A percentile compares a stretch with the other conserved stretches of the same genome.
phyloP scores from a whole-genome alignment of 2,329 filamentous ascomycete species.

The Aspergillus tubingensis region DNA sequence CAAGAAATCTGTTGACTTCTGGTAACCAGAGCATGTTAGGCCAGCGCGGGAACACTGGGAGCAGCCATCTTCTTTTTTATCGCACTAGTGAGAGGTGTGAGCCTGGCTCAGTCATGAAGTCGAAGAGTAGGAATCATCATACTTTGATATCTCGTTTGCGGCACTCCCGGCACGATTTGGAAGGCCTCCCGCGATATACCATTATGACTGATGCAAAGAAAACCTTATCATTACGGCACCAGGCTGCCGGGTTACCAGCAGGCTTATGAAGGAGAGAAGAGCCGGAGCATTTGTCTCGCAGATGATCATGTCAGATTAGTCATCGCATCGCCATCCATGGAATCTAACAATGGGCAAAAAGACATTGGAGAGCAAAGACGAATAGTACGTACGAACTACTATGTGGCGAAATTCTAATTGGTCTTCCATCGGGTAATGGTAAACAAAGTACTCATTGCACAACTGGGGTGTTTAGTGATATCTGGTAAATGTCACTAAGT shows the following conservation, averaged over 20 bases:
- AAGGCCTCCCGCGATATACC: constrained; percentile 11
- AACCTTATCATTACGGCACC: no score
- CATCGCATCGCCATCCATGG: no score
- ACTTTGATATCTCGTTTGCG: constrained; percentile 10
- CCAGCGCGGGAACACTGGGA: constrained; percentile 6
- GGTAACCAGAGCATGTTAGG: not conserved
- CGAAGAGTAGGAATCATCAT: not conserved
- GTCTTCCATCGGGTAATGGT: no score
- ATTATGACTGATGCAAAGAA: not conserved
- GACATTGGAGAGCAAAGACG: no score
- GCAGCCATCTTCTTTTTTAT: constrained; percentile 6
- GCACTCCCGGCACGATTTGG: constrained; percentile 9
- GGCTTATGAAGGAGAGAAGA: not conserved
- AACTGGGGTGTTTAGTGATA: no score
- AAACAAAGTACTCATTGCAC: no score
- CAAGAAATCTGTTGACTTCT: not conserved
- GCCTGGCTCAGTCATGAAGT: not conserved
- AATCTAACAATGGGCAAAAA: no score
- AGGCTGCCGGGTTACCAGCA: not conserved
- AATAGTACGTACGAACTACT: no score
- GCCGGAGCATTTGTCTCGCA: not conserved
- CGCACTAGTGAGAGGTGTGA: constrained; percentile 4
- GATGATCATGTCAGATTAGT: no score
- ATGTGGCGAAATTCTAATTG: no score
- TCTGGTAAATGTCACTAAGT: no score